Evolutionary conservation across 768 basidiomycete genomes (phyloP).

Genomic region (Boletus coccyginus): DNA sequence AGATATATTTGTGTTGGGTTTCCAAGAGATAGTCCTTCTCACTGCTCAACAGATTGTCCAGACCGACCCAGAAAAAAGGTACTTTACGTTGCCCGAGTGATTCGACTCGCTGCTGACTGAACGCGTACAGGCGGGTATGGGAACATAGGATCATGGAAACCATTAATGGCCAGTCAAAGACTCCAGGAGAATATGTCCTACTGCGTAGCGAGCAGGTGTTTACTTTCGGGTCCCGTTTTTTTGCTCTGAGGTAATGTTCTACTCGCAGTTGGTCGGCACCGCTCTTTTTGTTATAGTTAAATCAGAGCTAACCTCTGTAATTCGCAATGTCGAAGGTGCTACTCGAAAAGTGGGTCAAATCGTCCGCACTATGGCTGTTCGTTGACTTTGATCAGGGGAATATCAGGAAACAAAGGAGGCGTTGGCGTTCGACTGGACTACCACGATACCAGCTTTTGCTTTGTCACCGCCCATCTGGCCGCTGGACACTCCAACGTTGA

Average conservation of each 20-base stretch:
- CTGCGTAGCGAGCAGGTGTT: constrained; percentile 88
- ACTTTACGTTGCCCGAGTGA: constrained; percentile 7
- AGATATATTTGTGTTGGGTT: constrained; percentile 87
- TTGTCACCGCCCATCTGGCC: constrained; percentile 93
- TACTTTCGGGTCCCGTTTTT: neutral
- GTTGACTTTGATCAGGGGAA: constrained; percentile 54
- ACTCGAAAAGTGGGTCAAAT: constrained; percentile 72
- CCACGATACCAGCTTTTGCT: constrained; percentile 89
- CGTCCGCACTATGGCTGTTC: neutral
- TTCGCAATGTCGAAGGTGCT: constrained; percentile 90
- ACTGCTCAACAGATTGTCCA: constrained; percentile 98
- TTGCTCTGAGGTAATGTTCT: neutral
- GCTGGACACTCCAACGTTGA: constrained; percentile 91
- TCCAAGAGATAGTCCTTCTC: constrained; percentile 96
- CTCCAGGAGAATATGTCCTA: constrained; percentile 73
- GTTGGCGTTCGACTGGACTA: constrained; percentile 92
- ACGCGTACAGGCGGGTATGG: constrained; percentile 71
- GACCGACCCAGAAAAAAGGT: constrained; percentile 92
- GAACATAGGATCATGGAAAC: constrained; percentile 79
- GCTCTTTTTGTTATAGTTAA: constrained; percentile 86
- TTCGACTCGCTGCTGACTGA: neutral
- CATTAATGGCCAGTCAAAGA: constrained; percentile 65
- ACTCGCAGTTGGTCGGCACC: constrained; percentile 83
- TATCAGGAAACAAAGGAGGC: constrained; percentile 97
- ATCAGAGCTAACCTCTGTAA: constrained; percentile 67